Conservation (phyloP, 2,329 filamentous ascomycete genomes). For the Colletotrichum sublineola region DNA sequence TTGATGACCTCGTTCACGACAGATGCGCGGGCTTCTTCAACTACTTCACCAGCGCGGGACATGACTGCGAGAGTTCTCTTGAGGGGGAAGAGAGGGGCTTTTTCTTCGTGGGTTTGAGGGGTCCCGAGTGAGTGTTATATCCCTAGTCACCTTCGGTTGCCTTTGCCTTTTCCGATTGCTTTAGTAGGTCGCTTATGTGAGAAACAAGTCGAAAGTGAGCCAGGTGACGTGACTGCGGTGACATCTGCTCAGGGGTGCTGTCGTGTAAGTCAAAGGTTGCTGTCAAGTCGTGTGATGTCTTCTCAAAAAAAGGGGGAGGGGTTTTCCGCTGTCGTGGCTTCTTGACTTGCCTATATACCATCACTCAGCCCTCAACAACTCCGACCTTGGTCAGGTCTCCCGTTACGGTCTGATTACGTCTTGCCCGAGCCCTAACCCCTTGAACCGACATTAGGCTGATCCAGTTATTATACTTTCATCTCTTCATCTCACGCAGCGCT, state of each 20-base stretch:
- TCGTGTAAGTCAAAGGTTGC: neutral
- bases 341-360: neutral
- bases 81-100: neutral
- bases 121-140: neutral
- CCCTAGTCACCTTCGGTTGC: neutral
- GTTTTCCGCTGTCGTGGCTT: neutral
- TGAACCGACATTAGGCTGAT: neutral
- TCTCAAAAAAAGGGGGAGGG: neutral
- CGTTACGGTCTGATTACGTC: neutral
- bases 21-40: neutral
- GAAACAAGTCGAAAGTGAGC: neutral
- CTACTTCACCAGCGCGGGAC: neutral
- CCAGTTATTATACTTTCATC: neutral
- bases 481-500: neutral
- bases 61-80: neutral
- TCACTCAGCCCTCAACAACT: neutral
- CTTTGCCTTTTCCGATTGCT: neutral
- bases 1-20: conserved; percentile 7
- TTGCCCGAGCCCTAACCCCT: neutral
- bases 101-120: neutral
- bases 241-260: neutral
- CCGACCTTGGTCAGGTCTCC: neutral
- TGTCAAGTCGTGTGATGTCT: conserved; percentile 15
- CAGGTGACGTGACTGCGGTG: neutral
- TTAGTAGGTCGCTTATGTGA: neutral